Evolutionary conservation across 2,329 filamentous ascomycete species (phyloP), one percentile per base, ranked within the genome.

Genomic region (Botrytis sinoallii): DNA sequence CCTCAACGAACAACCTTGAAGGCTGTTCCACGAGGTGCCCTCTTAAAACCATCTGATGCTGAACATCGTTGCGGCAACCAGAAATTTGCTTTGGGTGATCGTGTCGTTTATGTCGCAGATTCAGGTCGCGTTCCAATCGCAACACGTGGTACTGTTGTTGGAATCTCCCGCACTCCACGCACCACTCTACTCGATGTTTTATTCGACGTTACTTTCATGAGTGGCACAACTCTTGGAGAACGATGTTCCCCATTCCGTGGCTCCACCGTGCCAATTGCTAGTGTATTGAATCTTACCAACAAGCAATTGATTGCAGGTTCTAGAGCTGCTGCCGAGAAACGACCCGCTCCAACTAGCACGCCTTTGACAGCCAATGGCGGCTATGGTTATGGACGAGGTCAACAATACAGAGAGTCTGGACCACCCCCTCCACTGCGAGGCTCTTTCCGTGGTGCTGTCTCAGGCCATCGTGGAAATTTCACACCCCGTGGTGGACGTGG

Each of bases 201-300:
- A 12, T 99, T 97, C 83, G 97, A 99, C 81, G 89, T 90, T 20
- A 92, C 94, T 0, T 99, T 99, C 83, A 98, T 99, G 95, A 97
- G 94, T 80, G 96, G 96, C 76, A 98, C 95, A 2, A 96, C 93
- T 0, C 87, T 99, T 25, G 93, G 93, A 74, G 94, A 95, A 73
- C 91, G 96, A 74, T 97, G 95, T 81, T 94, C 94, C 40, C 91
- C 93, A 55, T 99, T 99, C 89, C 90, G 95, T 52, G 96, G 96
- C 70, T 95, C 96, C 81, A 98, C 96, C 0, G 94, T 99, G 6
- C 90, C 94, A 2, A 89, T 92, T 10, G 92, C 92, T n/a, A 92
- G 93, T 0, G 94, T 98, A 3, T 87, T 99, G 48, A 99, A 99
- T 83, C 85, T 97, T 73, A 91, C 91, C 1, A 87, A 95, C 80